Conservation (phyloP, 2,329 filamentous ascomycete species). For the Diaporthe batatas region DNA sequence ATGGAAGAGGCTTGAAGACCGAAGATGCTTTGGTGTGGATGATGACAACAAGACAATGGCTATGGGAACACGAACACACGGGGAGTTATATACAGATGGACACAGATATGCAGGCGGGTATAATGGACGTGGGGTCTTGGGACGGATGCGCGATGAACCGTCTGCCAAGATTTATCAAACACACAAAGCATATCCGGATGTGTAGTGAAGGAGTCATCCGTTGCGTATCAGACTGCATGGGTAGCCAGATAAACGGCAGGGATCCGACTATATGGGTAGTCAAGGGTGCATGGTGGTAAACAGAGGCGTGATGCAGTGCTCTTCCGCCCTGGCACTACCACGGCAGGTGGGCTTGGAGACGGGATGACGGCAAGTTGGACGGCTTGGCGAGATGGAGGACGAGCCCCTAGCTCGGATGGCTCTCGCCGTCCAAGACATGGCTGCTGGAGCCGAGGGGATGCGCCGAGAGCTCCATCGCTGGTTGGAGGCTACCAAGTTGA, state of each 20-base stretch:
- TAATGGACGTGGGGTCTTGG: constrained; percentile 33
- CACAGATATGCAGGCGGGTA: constrained; percentile 1
- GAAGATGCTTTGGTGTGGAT: constrained; percentile 49
- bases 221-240: constrained; percentile 56
- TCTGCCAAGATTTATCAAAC: constrained; percentile 51
- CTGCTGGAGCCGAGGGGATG: background rate
- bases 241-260: constrained; percentile 49
- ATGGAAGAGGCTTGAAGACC: constrained; percentile 52
- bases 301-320: constrained; percentile 15
- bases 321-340: background rate
- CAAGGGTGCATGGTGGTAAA: constrained; percentile 17
- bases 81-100: constrained; percentile 55
- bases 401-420: constrained; percentile 16
- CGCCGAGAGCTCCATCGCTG: background rate
- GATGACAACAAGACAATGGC: constrained; percentile 51
- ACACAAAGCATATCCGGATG: constrained; percentile 52
- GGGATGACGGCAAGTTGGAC: constrained; percentile 17
- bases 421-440: constrained; percentile 13
- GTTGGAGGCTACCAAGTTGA: constrained; percentile 14
- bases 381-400: constrained; percentile 12
- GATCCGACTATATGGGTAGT: constrained; percentile 12
- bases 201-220: constrained; percentile 54
- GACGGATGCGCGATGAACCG: constrained; percentile 44
- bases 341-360: constrained; percentile 4
- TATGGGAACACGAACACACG: constrained; percentile 44